Evolutionary conservation across 495 filamentous ascomycete species (phyloP).

Genomic region (Pyrenopolyporus hunteri): DNA sequence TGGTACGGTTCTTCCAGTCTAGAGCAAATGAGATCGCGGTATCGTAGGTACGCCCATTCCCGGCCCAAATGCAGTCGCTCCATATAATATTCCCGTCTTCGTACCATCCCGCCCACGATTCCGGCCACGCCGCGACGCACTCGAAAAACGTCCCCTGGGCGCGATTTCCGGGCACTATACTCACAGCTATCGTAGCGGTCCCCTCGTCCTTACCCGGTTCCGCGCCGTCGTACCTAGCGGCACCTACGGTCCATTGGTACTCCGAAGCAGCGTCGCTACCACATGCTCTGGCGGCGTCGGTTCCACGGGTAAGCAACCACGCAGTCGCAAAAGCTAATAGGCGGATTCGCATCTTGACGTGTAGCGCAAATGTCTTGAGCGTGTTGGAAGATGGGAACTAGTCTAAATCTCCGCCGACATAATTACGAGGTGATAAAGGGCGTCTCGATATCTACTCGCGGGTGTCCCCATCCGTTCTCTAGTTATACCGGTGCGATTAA

Average conservation of each 20-base stretch:
- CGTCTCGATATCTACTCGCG: neutral
- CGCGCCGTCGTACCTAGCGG: conserved; percentile 44
- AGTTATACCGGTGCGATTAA: conserved; percentile 27
- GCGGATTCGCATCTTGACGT: conserved; percentile 20
- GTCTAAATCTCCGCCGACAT: neutral
- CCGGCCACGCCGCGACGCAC: conserved; percentile 49
- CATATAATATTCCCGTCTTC: conserved; percentile 45
- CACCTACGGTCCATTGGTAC: conserved; percentile 43
- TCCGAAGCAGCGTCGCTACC: conserved; percentile 22
- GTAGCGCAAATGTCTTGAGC: neutral
- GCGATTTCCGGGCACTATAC: conserved; percentile 36
- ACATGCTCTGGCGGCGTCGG: conserved; percentile 40
- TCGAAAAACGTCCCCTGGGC: conserved; percentile 44
- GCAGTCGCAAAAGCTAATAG: conserved; percentile 18
- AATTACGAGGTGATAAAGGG: neutral
- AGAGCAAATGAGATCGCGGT: conserved; percentile 46
- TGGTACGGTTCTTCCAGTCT: conserved; percentile 47
- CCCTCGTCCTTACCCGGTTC: conserved; percentile 24
- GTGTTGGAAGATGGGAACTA: neutral
- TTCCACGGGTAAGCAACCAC: conserved; percentile 19
- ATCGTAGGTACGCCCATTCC: conserved; percentile 43
- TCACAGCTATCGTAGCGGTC: conserved; percentile 43
- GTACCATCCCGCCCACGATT: conserved; percentile 47
- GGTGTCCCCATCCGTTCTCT: neutral
- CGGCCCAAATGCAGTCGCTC: conserved; percentile 52